These are phyloP conservation scores for Megacollybia marginata DNA, from an alignment of 768 basidiomycete genomes.

Conservation along the genomic window DNA sequence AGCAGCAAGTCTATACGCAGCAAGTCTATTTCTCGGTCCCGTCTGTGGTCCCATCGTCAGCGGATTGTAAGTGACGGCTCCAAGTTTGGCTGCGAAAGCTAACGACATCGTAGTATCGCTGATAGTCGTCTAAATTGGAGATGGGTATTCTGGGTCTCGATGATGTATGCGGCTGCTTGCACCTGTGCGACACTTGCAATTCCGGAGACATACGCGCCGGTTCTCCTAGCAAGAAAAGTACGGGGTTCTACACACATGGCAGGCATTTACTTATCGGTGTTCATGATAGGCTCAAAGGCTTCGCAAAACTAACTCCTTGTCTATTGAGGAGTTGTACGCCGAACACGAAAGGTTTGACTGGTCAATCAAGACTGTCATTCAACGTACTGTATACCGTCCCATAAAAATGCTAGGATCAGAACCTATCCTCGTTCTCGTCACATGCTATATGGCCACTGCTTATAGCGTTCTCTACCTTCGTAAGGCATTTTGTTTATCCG, in stretches of 20 bases:
- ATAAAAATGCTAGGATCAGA: conserved; percentile 43
- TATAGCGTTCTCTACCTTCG: conserved; percentile 46
- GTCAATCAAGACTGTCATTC: conserved; percentile 21
- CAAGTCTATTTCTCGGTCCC: conserved; percentile 49
- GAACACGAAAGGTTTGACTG: conserved; percentile 25
- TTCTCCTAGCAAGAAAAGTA: conserved; percentile 43
- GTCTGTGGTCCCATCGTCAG: conserved; percentile 53
- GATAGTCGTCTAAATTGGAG: conserved; percentile 47
- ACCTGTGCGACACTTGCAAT: conserved; percentile 37
- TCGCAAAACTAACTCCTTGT: conserved; percentile 24
- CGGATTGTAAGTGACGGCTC: conserved; percentile 38
- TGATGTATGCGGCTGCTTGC: conserved; percentile 52
- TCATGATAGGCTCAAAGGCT: conserved; percentile 30
- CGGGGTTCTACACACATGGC: conserved; percentile 41
- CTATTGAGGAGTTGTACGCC: conserved; percentile 12
- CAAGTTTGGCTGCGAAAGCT: neutral
- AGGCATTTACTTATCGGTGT: conserved; percentile 14
- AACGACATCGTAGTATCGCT: conserved; percentile 31
- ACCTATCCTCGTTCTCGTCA: conserved; percentile 40
- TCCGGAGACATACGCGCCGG: conserved; percentile 64
- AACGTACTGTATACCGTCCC: conserved; percentile 32
- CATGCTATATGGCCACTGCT: conserved; percentile 40
- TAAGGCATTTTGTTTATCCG: conserved; percentile 23
- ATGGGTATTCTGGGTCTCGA: conserved; percentile 67
- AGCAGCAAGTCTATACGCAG: conserved; percentile 50